A percentile compares a stretch with the other conserved stretches of the same genome.
phyloP scores from a whole-genome alignment of 352 stramenopile genomes.

The Pythium monospermum region DNA sequence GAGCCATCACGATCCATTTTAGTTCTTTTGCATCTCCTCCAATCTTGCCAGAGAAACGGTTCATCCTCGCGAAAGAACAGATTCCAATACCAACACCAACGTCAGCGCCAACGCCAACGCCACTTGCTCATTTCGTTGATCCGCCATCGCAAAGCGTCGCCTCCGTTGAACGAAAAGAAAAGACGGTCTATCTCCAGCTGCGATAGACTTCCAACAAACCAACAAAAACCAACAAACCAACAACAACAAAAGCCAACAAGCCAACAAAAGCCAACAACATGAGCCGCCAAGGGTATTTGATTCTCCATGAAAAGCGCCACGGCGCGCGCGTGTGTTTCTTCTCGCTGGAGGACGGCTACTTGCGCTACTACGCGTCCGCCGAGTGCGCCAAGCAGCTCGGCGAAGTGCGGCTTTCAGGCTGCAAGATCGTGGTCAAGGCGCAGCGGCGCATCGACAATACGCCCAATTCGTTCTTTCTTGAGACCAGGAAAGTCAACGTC shows the following conservation, averaged over 20 bases:
- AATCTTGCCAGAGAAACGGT: too few relatives aligned
- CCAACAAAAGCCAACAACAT: conserved; percentile 23
- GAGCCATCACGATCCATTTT: too few relatives aligned
- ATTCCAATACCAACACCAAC: too few relatives aligned
- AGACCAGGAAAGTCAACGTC: conserved; percentile 80
- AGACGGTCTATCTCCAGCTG: not conserved
- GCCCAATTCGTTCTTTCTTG: conserved; percentile 78
- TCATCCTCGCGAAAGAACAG: too few relatives aligned
- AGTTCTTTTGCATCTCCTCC: too few relatives aligned
- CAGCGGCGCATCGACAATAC: conserved; percentile 63
- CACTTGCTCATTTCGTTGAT: too few relatives aligned
- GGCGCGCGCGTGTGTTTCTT: conserved; percentile 58
- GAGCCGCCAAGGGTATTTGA: conserved; percentile 74
- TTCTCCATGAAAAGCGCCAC: conserved; percentile 63
- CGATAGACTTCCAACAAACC: conserved; percentile 1
- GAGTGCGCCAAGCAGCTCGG: conserved; percentile 38
- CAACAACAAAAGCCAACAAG: not conserved
- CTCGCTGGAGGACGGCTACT: conserved; percentile 74
- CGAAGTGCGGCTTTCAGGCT: conserved; percentile 74
- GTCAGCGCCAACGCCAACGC: too few relatives aligned
- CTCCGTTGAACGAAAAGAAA: too few relatives aligned
- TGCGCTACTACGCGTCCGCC: conserved; percentile 56
- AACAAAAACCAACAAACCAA: too few relatives aligned
- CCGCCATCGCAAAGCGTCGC: too few relatives aligned
- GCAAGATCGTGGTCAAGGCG: conserved; percentile 78